Evolutionary conservation across 2,329 filamentous ascomycete species (phyloP).

Genomic region (Pestalotiopsis sp.): DNA sequence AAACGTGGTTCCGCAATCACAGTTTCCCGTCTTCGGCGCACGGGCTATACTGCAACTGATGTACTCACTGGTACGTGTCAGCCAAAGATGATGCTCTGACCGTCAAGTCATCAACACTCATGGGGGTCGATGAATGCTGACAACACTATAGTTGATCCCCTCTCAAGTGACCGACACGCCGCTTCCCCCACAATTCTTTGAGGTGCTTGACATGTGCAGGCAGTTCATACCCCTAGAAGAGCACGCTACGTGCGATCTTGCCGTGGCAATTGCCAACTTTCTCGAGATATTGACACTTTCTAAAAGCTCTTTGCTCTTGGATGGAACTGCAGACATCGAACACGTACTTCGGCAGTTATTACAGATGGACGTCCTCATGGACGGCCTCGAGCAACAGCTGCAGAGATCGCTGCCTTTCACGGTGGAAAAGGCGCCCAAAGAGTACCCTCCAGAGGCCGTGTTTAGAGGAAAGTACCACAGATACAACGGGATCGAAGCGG

Average conservation of each 20-base stretch:
- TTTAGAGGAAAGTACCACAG: slow-evolving; percentile 57
- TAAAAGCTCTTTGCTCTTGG: slow-evolving; percentile 34
- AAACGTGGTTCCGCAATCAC: slow-evolving; percentile 41
- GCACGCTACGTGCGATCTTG: slow-evolving; percentile 41
- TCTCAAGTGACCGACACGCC: slow-evolving; percentile 39
- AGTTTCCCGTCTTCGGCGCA: slow-evolving; percentile 44
- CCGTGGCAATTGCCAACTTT: slow-evolving; percentile 40
- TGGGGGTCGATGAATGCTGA: neutral
- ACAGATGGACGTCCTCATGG: slow-evolving; percentile 40
- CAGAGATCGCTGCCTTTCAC: slow-evolving; percentile 38
- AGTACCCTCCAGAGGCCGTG: slow-evolving; percentile 41
- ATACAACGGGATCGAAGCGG: slow-evolving; percentile 55
- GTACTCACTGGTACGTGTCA: slow-evolving; percentile 52
- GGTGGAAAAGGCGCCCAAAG: slow-evolving; percentile 26
- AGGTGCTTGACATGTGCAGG: slow-evolving; percentile 42
- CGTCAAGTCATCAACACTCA: neutral
- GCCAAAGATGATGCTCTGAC: neutral
- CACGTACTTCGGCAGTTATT: slow-evolving; percentile 40
- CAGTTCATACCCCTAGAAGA: slow-evolving; percentile 37
- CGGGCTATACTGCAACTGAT: slow-evolving; percentile 56
- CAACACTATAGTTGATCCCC: slow-evolving; percentile 43
- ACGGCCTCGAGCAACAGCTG: slow-evolving; percentile 37
- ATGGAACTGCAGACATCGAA: slow-evolving; percentile 37
- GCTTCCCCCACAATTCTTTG: slow-evolving; percentile 43
- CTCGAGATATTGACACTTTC: slow-evolving; percentile 40